Percentiles rank a stretch among this genome's conserved stretches.
Evolutionary conservation across 768 basidiomycete species (phyloP).

Genomic region (Gautieria morchelliformis): DNA sequence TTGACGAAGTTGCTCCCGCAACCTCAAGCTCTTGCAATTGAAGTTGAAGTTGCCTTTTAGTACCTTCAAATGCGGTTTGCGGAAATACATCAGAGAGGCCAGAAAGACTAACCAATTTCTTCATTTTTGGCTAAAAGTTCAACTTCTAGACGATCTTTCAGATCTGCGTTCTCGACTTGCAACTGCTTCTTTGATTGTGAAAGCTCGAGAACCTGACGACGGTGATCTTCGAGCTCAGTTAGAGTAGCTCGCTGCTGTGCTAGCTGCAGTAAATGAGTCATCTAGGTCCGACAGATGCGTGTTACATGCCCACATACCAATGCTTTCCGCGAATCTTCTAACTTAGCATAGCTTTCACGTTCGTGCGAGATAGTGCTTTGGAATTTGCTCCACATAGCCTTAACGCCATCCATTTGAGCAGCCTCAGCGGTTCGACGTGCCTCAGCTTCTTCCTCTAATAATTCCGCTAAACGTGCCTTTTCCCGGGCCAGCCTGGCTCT

Average conservation of each 20-base stretch:
- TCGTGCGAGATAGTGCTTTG: constrained; percentile 49
- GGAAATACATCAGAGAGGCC: background rate
- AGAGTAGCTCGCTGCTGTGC: constrained; percentile 58
- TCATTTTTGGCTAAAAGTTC: constrained; percentile 47
- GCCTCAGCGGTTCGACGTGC: constrained; percentile 52
- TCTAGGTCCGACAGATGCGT: background rate
- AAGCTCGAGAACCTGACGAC: constrained; percentile 53
- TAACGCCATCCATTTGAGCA: constrained; percentile 54
- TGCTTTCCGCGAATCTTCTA: constrained; percentile 65
- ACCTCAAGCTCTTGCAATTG: constrained; percentile 58
- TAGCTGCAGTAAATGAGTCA: constrained; percentile 30
- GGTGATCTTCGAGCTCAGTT: constrained; percentile 54
- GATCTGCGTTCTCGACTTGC: constrained; percentile 41
- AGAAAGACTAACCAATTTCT: constrained; percentile 37
- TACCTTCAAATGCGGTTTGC: constrained; percentile 28
- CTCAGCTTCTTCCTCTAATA: constrained; percentile 54
- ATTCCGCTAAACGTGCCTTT: constrained; percentile 42
- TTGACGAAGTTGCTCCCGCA: constrained; percentile 45
- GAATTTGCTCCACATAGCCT: constrained; percentile 60
- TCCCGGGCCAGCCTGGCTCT: constrained; percentile 47
- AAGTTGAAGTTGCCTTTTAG: constrained; percentile 48
- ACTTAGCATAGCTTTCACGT: constrained; percentile 48
- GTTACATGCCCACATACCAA: constrained; percentile 33
- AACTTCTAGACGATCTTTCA: constrained; percentile 47
- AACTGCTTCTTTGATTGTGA: constrained; percentile 46